Evolutionary conservation across 116 monocot genomes (phyloP).

Genomic region (Papilionanthe hybrid): DNA sequence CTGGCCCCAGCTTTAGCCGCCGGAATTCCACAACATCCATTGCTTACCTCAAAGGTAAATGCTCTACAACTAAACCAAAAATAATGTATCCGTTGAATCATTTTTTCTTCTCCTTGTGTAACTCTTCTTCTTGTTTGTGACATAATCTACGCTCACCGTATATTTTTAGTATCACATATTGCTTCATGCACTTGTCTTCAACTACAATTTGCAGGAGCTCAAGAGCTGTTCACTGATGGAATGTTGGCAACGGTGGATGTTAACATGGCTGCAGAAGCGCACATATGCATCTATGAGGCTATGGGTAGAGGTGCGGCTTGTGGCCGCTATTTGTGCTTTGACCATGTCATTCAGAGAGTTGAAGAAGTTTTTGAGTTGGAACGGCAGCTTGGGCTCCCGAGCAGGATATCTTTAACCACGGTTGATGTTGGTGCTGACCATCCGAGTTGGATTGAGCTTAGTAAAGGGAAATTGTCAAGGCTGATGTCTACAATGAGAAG

Average conservation of each 20-base stretch:
- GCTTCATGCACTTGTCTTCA: not conserved
- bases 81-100: no score
- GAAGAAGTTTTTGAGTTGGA: constrained; percentile 37
- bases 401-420: constrained; percentile 1
- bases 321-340: constrained; percentile 63
- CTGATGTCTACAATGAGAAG: constrained; percentile 31
- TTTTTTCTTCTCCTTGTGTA: no score
- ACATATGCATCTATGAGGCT: constrained; percentile 43
- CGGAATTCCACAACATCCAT: constrained; percentile 64
- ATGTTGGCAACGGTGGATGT: constrained; percentile 46
- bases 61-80: no score
- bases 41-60: constrained; percentile 80
- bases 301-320: constrained; percentile 22
- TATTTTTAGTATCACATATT: not conserved
- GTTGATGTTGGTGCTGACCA: not conserved
- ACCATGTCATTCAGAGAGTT: constrained; percentile 21
- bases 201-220: constrained; percentile 26
- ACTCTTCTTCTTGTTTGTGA: no score
- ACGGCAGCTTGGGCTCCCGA: constrained; percentile 38
- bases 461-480: constrained; percentile 50
- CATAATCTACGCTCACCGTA: no score
- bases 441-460: constrained; percentile 27
- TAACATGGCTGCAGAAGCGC: constrained; percentile 38
- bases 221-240: constrained; percentile 34
- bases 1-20: constrained; percentile 47